Conservation (phyloP, 2,329 filamentous ascomycete species). For the Trichoderma arundinaceum region DNA sequence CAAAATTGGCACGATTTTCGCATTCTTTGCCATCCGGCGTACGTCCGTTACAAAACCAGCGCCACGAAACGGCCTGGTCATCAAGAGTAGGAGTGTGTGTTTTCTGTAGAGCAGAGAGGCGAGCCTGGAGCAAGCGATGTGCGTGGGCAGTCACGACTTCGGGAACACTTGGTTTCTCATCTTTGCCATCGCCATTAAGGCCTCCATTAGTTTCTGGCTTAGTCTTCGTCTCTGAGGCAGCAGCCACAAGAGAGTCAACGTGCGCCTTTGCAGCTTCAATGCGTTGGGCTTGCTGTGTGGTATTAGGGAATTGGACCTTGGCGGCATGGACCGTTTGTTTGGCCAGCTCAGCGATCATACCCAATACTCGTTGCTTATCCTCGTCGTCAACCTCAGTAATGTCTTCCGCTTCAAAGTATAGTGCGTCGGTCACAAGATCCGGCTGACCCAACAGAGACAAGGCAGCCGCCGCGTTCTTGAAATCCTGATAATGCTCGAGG, state of each 20-base stretch:
- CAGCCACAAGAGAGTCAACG: background rate
- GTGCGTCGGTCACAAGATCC: background rate
- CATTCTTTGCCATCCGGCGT: background rate
- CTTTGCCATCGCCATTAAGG: background rate
- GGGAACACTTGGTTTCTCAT: background rate
- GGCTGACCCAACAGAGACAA: background rate
- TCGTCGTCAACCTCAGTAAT: constrained; percentile 4
- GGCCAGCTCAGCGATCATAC: background rate
- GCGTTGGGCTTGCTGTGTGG: background rate
- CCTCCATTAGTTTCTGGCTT: background rate
- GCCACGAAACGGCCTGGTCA: background rate
- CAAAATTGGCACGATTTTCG: background rate
- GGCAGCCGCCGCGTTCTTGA: background rate
- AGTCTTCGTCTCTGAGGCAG: background rate
- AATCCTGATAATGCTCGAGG: background rate
- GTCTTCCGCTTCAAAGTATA: background rate
- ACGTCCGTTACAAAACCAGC: background rate
- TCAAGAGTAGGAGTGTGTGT: background rate
- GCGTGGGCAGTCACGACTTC: background rate
- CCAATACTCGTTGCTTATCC: background rate
- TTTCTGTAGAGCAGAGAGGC: background rate
- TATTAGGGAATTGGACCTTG: background rate
- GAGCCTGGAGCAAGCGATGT: background rate
- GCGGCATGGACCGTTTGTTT: background rate
- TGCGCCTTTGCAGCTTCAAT: background rate